Base-by-base conservation (phyloP, 208 protist genomes). In the Trypanosoma boissoni region DNA sequence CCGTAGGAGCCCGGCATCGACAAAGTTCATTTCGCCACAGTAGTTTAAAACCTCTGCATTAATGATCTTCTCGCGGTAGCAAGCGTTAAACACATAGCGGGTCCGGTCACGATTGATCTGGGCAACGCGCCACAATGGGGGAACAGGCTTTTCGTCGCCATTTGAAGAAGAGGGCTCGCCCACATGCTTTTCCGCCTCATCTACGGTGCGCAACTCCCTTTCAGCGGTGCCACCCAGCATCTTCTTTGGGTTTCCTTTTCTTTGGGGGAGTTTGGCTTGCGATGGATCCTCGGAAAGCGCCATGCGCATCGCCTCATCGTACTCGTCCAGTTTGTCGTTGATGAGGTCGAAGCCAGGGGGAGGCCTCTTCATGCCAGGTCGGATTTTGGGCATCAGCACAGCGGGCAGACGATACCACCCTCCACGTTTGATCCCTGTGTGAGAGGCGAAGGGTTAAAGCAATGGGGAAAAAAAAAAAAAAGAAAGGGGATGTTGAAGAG, bases 361-460 rank as follows among this genome's bases (percentile, higher is more conserved):
- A 4, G 88, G 88, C 61, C 86, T 83, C 62, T 46, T 64, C 88
- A 95, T 95, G 5, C 88, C 88, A 1, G 84, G 82, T 0, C 84
- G 74, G 14, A 95, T 78, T 2, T 74, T 69, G 2, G 88, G 88
- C 88, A 95, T 94, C n/a, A n/a, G n/a, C n/a, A n/a, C n/a, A n/a
- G n/a, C n/a, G n/a, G n/a, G n/a, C n/a, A n/a, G n/a, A n/a, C n/a
- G n/a, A n/a, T n/a, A n/a, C n/a, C n/a, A n/a, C n/a, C n/a, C n/a
- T n/a, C n/a, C n/a, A n/a, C n/a, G n/a, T n/a, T n/a, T n/a, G n/a
- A n/a, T n/a, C n/a, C n/a, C n/a, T n/a, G n/a, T n/a, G n/a, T n/a
- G n/a, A n/a, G n/a, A n/a, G n/a, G n/a, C n/a, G n/a, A n/a, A n/a
- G n/a, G n/a, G n/a, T n/a, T n/a, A n/a, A n/a, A n/a, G n/a, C n/a